Base-by-base conservation (phyloP, 371 early-diverging fungal species). In the Circinella umbellata region DNA sequence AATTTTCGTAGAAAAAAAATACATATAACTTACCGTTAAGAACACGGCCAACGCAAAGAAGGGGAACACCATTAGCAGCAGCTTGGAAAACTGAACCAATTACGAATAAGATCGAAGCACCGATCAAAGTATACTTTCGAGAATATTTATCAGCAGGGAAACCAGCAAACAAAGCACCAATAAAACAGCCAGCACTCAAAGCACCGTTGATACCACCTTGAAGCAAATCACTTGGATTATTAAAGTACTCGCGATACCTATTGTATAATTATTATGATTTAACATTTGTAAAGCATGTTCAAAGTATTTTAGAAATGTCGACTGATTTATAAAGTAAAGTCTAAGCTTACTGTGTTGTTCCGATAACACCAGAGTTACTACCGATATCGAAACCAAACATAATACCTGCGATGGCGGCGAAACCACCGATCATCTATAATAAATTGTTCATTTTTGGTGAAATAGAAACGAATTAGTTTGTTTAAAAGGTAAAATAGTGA, bases 341-440 rank as follows among this genome's bases (percentile, higher is more conserved):
- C 27, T 27, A 27, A 1, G 27, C 27, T 27, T 78, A 81, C 81
- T 81, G 81, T 0, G n/a, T 14, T 4, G 84, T 85, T 64, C 88
- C 86, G 57, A 88, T 85, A 51, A 85, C 80, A 70, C 88, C 87
- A 57, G 86, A 85, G 75, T 82, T 86, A 61, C 82, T 82, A 61
- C 86, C 85, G 70, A 88, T 88, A 73, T 88, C 88, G 66, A 86
- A 88, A 66, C 88, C 88, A 72, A 88, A 88, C 80, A 86, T 81
- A 72, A 88, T 85, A 68, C 88, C 88, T 36, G 83, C 88, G 70
- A 86, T 83, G 68, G 86, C 82, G 47, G 86, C 84, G 76, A 88
- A 88, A 1, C 72, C 78, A 66, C 86, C 85, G 70, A 86, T 75
- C 55, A 77, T 68, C 84, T 86, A 83, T 18, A 62, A 8, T 18